These are phyloP conservation scores for Fusarium caatingaense DNA, from an alignment of 2,329 filamentous ascomycete genomes.

Conservation along the genomic window DNA sequence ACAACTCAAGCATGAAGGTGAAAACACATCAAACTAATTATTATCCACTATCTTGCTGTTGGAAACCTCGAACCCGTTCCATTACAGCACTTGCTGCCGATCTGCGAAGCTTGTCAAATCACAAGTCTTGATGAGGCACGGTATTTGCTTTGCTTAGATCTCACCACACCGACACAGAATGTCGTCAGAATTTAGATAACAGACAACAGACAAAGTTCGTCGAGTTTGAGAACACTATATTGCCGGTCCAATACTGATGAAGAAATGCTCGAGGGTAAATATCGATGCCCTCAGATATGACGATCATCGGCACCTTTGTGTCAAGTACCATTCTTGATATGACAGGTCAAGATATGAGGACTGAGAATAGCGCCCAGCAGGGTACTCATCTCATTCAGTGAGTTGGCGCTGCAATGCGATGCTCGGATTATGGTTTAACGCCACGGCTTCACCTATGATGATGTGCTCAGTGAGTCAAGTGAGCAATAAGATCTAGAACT, in stretches of 20 bases:
- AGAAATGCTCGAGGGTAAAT: neutral
- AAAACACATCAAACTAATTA: neutral
- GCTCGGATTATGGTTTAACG: constrained; percentile 33
- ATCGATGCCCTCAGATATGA: too few relatives aligned
- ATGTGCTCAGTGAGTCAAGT: constrained; percentile 38
- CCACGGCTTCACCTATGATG: constrained; percentile 30
- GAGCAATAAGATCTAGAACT: constrained; percentile 28
- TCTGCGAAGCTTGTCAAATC: constrained; percentile 3
- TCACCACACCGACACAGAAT: constrained; percentile 44
- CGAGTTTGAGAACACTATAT: neutral
- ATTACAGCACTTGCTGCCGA: neutral
- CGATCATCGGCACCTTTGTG: too few relatives aligned
- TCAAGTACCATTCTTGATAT: neutral
- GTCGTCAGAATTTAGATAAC: constrained; percentile 33
- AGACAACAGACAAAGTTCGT: neutral
- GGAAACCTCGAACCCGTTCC: neutral
- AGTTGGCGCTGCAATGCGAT: constrained; percentile 6
- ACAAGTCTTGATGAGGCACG: constrained; percentile 6
- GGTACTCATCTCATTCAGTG: constrained; percentile 11
- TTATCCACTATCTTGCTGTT: neutral
- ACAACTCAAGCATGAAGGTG: neutral
- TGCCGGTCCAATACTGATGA: neutral
- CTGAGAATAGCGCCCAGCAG: neutral
- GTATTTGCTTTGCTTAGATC: constrained; percentile 37
- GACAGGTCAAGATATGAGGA: neutral